Evolutionary conservation across 305 asterid genomes (phyloP), one percentile per base, ranked within the genome.

Genomic region (Fraxinus xanthoxyloides): DNA sequence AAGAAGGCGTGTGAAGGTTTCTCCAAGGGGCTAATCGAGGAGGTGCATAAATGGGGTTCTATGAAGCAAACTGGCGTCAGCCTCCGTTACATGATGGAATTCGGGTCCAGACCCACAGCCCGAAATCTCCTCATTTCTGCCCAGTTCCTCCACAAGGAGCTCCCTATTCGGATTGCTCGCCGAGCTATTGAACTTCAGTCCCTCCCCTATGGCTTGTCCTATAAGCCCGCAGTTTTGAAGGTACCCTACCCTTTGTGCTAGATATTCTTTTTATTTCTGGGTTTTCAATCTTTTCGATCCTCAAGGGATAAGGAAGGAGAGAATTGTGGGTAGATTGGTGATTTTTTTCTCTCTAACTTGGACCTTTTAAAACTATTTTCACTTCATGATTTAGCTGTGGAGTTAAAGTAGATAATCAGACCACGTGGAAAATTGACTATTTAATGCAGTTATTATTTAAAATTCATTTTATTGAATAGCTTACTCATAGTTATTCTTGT

Each of bases 71-170:
- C 90, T 0, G 97, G 99, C 8, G 99, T 96, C 2, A 91, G 98
- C 85, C 98, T 94, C 26, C 89, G 95, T 34, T 94, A 94, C 89
- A 96, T 96, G 99, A 91, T 92, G 97, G 97, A 96, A 80, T 96
- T 96, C 40, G 99, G 99, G 9, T 91, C 93, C 19, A 87, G 84
- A 23, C 96, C 98, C 23, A 89, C 92, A 4, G 85, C 87, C 15
- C 85, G 95, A 0, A 93, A 93, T 83, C 92, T 96, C 75, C 90
- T 96, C 36, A 87, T 92, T 75, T 92, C 98, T 0, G 92, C 99
- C 59, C 99, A 96, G 78, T 96, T 94, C 75, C 95, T 96, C 51
- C 96, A 89, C 79, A 93, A 93, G 82, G 99, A 96, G 87, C 94
- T 94, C 17, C 93, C 98, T 6, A 92, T 92, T 79, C 86, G 98